Conservation (phyloP, 129 eudicot genomes). For the Calendula officinalis region DNA sequence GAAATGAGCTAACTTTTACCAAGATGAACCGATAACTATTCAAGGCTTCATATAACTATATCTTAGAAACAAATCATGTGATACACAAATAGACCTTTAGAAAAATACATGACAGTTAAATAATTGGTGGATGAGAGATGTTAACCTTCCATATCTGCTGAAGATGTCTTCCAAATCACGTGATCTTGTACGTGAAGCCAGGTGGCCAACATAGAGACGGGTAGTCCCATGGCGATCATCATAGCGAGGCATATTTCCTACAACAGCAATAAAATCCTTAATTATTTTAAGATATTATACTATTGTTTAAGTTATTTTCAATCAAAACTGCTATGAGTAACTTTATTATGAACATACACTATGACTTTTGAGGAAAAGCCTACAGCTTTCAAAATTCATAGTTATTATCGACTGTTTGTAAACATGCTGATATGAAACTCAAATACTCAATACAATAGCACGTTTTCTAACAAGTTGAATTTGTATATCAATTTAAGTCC, state of each 20-base stretch:
- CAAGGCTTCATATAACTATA: constrained; percentile 11
- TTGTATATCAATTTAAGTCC: too few relatives aligned
- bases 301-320: too few relatives aligned
- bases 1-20: not conserved
- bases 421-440: too few relatives aligned
- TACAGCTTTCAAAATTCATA: too few relatives aligned
- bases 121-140: not conserved
- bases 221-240: constrained; percentile 75
- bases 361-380: too few relatives aligned
- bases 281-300: not conserved
- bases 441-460: too few relatives aligned
- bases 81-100: not conserved
- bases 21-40: not conserved
- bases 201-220: constrained; percentile 84
- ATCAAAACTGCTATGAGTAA: too few relatives aligned
- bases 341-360: too few relatives aligned
- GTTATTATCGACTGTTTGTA: too few relatives aligned
- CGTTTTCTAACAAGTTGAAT: too few relatives aligned
- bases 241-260: constrained; percentile 66
- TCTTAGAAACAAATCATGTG: too few relatives aligned
- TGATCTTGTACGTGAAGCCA: constrained; percentile 76
- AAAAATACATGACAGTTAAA: not conserved
- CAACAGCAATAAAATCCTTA: not conserved
- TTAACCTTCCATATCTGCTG: constrained; percentile 89
- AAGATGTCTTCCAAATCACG: constrained; percentile 79